Evolutionary conservation across 2,329 filamentous ascomycete species (phyloP).

Genomic region (Ceratocystis huliohia): DNA sequence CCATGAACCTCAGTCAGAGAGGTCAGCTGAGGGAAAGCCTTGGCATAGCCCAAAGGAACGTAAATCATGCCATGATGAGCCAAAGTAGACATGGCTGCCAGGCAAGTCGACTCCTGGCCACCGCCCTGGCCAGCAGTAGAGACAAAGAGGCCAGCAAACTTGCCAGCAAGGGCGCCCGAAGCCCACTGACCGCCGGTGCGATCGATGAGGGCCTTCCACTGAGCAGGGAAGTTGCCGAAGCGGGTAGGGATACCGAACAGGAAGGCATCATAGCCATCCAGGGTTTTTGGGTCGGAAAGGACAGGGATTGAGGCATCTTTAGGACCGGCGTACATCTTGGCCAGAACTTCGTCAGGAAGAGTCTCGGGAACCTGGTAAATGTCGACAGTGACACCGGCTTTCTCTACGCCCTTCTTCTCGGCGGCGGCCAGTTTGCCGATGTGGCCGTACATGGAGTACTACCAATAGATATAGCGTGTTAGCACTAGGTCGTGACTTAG

Average conservation of each 20-base stretch:
- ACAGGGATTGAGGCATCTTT: slow-evolving; percentile 58
- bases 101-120: slow-evolving; percentile 80
- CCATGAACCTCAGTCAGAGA: slow-evolving; percentile 72
- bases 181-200: slow-evolving; percentile 76
- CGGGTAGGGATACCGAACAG: slow-evolving; percentile 90
- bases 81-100: slow-evolving; percentile 72
- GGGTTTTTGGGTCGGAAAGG: slow-evolving; percentile 42
- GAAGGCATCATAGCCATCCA: slow-evolving; percentile 73
- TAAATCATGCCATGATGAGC: slow-evolving; percentile 91
- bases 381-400: slow-evolving; percentile 69
- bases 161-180: slow-evolving; percentile 64
- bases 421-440: slow-evolving; percentile 72
- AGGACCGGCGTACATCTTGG: slow-evolving; percentile 79
- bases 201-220: slow-evolving; percentile 94
- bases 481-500: background rate
- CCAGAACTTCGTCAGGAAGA: slow-evolving; percentile 66
- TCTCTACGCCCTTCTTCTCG: slow-evolving; percentile 80
- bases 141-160: slow-evolving; percentile 84
- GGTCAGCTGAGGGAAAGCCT: slow-evolving; percentile 55
- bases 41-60: slow-evolving; percentile 89
- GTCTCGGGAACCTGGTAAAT: slow-evolving; percentile 86
- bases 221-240: slow-evolving; percentile 92
- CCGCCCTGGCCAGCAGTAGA: slow-evolving; percentile 74
- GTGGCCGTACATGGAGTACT: slow-evolving; percentile 95
- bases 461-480: background rate